Evolutionary conservation across 768 basidiomycete genomes (phyloP).

Genomic region (Rhizopogon roseolus): DNA sequence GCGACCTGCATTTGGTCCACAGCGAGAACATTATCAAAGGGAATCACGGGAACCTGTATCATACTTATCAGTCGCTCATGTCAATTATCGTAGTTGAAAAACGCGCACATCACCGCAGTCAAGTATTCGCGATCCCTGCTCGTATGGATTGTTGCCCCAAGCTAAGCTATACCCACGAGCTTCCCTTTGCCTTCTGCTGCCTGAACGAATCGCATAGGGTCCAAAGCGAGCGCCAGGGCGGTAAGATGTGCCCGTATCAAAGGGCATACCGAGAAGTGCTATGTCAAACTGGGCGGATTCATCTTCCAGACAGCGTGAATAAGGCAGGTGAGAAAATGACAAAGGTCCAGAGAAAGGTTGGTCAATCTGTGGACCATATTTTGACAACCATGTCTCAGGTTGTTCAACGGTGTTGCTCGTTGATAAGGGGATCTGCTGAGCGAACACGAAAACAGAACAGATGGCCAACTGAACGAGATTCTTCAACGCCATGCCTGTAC

Average conservation of each 20-base stretch:
- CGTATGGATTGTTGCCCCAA: conserved; percentile 70
- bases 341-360: conserved; percentile 75
- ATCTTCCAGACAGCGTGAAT: conserved; percentile 65
- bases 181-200: conserved; percentile 61
- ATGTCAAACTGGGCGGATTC: conserved; percentile 57
- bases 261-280: conserved; percentile 76
- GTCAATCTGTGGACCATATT: conserved; percentile 74
- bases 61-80: background rate
- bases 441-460: background rate
- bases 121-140: conserved; percentile 50
- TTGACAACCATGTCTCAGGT: conserved; percentile 53
- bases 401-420: background rate
- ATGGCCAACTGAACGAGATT: background rate
- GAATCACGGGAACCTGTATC: conserved; percentile 63
- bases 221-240: conserved; percentile 79
- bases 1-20: conserved; percentile 86
- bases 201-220: conserved; percentile 78
- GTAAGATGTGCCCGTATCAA: conserved; percentile 60
- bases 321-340: conserved; percentile 80
- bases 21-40: conserved; percentile 80
- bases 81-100: background rate
- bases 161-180: conserved; percentile 62
- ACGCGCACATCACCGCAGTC: conserved; percentile 77
- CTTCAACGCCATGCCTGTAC: background rate
- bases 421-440: conserved; percentile 7